Percentiles rank a stretch among this genome's conserved stretches.
Evolutionary conservation across 805 yeast species (phyloP).

Genomic region (Kodamaea fukazawae): DNA sequence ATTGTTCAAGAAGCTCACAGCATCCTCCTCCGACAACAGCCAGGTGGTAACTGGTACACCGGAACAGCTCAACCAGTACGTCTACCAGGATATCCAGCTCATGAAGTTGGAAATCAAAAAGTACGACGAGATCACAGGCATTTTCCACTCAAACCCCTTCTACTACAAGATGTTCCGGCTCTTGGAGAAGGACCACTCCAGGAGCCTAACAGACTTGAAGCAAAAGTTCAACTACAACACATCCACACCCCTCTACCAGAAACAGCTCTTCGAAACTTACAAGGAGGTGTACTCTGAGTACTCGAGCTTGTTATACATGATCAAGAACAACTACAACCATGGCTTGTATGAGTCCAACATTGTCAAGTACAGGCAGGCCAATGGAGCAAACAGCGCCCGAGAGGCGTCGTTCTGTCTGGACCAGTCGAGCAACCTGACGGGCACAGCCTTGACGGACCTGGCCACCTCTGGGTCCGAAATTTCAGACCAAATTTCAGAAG

Average conservation of each 20-base stretch:
- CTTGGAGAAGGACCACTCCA: constrained; percentile 20
- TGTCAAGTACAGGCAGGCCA: constrained; percentile 9
- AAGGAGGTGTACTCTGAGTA: constrained; percentile 20
- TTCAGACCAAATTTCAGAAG: constrained; percentile 10
- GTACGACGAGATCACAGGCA: constrained; percentile 21
- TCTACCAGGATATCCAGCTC: constrained; percentile 21
- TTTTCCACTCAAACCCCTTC: constrained; percentile 17
- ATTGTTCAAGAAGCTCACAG: background rate
- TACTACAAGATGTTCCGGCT: constrained; percentile 22
- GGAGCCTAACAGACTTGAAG: constrained; percentile 15
- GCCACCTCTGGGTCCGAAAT: background rate
- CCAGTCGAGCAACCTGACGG: too few relatives aligned
- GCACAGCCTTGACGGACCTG: too few relatives aligned
- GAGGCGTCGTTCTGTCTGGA: background rate
- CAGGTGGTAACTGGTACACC: constrained; percentile 16
- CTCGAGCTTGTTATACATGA: constrained; percentile 18
- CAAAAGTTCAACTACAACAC: constrained; percentile 12
- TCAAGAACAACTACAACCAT: constrained; percentile 25
- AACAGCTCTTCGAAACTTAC: constrained; percentile 17
- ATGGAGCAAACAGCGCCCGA: too few relatives aligned
- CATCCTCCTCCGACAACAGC: background rate
- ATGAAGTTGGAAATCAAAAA: constrained; percentile 21
- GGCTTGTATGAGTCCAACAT: constrained; percentile 18
- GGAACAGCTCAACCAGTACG: constrained; percentile 18
- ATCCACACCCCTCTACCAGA: constrained; percentile 13